Percentiles rank a stretch among this genome's conserved stretches.
These are phyloP conservation scores for Diaporthe citri DNA, from an alignment of 2,329 filamentous ascomycete genomes.

Conservation along the genomic window DNA sequence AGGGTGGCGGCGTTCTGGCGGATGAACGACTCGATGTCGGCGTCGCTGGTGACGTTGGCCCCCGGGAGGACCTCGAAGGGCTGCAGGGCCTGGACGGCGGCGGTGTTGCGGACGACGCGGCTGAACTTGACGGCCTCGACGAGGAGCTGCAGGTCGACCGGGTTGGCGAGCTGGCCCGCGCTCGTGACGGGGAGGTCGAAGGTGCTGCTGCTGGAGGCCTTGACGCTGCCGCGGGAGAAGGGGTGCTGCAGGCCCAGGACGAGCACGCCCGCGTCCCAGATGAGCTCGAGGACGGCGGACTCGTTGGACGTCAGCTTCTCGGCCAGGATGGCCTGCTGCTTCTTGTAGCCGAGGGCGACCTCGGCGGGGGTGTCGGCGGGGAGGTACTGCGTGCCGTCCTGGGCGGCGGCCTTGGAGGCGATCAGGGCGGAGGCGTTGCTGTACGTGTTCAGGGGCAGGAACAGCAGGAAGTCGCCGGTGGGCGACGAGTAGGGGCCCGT, in stretches of 20 bases:
- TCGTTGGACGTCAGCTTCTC: conserved; percentile 40
- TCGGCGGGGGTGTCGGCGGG: conserved; percentile 41
- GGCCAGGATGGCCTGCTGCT: conserved; percentile 46
- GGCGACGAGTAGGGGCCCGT: conserved; percentile 49
- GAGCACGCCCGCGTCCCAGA: conserved; percentile 39
- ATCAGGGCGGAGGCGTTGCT: conserved; percentile 28
- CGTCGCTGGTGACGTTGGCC: conserved; percentile 48
- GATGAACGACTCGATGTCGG: conserved; percentile 44
- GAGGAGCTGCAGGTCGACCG: conserved; percentile 64
- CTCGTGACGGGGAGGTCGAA: conserved; percentile 55
- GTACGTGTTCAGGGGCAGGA: conserved; percentile 35
- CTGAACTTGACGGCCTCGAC: conserved; percentile 54
- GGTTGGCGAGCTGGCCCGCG: conserved; percentile 57
- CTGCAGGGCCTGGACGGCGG: conserved; percentile 49
- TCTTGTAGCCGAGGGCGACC: conserved; percentile 46
- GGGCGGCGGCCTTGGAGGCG: conserved; percentile 41
- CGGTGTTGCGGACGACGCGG: conserved; percentile 47
- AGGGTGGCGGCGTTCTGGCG: conserved; percentile 41
- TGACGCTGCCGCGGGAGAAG: conserved; percentile 66
- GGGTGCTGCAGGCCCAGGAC: conserved; percentile 50
- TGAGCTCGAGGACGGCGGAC: conserved; percentile 45
- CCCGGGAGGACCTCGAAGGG: conserved; percentile 54
- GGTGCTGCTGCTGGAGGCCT: conserved; percentile 59
- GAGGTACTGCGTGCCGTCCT: conserved; percentile 43
- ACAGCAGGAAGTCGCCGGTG: conserved; percentile 44